Conservation (phyloP, 2,329 filamentous ascomycete genomes). For the Stenocarpella maydis region DNA sequence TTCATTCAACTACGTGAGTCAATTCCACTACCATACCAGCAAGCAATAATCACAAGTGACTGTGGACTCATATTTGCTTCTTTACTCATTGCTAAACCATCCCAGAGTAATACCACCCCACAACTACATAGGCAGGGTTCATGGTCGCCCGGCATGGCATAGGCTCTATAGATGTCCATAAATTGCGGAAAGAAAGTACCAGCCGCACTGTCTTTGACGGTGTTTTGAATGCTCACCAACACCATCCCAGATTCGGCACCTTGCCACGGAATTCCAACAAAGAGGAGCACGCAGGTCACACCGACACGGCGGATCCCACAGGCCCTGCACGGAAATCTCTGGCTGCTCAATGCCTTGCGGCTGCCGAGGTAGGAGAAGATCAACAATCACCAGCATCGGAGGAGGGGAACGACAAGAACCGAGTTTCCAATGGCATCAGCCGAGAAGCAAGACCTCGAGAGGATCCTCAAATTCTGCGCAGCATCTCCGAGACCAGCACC, state of each 20-base stretch:
- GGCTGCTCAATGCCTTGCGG: background rate
- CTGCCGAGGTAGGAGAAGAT: background rate
- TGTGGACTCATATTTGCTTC: background rate
- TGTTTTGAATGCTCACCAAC: background rate
- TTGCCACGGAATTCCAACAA: background rate
- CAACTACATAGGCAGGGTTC: no score
- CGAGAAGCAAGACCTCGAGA: background rate
- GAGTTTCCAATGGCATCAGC: background rate
- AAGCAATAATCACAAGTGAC: background rate
- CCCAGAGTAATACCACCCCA: background rate
- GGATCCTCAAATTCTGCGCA: constrained; percentile 2
- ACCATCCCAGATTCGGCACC: constrained; percentile 26
- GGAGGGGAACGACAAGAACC: background rate
- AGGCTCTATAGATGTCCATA: no score
- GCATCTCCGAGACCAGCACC: background rate
- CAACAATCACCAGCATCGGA: background rate
- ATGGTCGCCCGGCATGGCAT: no score
- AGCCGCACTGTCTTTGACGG: constrained; percentile 4
- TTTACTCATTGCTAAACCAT: background rate
- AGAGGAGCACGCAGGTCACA: background rate
- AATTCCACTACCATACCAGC: background rate
- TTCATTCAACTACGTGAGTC: background rate
- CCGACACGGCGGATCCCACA: background rate
- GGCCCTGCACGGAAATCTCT: background rate
- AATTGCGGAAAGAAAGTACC: constrained; percentile 1